These are phyloP conservation scores for Saturnispora gosingensis DNA, from an alignment of 805 yeast genomes.

Conservation along the genomic window DNA sequence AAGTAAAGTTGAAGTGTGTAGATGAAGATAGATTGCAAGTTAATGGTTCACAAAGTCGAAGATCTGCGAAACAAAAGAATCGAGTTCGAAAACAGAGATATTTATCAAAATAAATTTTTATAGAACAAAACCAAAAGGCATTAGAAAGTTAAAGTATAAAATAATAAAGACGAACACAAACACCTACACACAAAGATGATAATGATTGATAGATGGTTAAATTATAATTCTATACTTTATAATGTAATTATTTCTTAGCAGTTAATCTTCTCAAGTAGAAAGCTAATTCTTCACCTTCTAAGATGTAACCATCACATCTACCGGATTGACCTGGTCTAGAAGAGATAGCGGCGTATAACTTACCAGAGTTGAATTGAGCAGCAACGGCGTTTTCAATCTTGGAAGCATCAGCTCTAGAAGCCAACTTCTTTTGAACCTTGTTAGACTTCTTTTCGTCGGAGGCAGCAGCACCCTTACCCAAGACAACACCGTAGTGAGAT, in stretches of 20 bases:
- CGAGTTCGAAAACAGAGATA: not conserved
- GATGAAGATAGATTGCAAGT: not conserved
- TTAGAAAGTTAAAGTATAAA: not conserved
- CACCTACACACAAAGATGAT: not conserved
- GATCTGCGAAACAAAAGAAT: too few species aligned
- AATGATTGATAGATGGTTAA: not conserved
- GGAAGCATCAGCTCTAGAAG: constrained; percentile 80
- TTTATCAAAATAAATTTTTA: not conserved
- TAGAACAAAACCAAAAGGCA: constrained; percentile 5
- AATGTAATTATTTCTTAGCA: constrained; percentile 79
- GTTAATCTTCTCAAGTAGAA: constrained; percentile 99
- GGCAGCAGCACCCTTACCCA: constrained; percentile 74
- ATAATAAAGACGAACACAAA: not conserved
- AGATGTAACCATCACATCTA: constrained; percentile 99
- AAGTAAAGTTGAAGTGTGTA: too few species aligned
- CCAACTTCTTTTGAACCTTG: constrained; percentile 84
- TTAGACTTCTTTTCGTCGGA: constrained; percentile 51
- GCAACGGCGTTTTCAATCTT: constrained; percentile 86
- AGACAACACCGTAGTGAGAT: constrained; percentile 90
- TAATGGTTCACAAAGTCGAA: not conserved
- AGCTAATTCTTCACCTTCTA: constrained; percentile 99
- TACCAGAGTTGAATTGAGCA: constrained; percentile 97
- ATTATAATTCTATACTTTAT: not conserved
- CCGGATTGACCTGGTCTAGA: constrained; percentile 99
- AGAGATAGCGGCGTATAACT: constrained; percentile 96